Percentiles rank a stretch among this genome's conserved stretches.
These are phyloP conservation scores for Penicillium paneum DNA, from an alignment of 2,329 filamentous ascomycete species.

Conservation along the genomic window DNA sequence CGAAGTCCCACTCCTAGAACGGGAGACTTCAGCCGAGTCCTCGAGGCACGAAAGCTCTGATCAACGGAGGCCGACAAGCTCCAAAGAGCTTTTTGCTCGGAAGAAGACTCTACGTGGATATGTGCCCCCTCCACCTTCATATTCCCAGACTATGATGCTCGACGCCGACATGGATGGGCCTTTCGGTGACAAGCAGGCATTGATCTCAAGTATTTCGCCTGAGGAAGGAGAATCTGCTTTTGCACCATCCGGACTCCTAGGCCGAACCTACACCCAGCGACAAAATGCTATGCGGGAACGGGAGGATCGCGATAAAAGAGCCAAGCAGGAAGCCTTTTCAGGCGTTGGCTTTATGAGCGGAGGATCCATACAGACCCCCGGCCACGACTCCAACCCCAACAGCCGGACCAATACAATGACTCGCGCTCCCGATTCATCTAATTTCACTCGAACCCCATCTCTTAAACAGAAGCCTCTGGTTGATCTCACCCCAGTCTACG, in stretches of 20 bases:
- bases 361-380: slow-evolving; percentile 40
- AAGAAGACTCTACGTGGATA: slow-evolving; percentile 31
- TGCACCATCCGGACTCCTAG: slow-evolving; percentile 36
- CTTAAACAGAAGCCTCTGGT: slow-evolving; percentile 57
- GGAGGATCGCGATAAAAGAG: slow-evolving; percentile 37
- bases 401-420: slow-evolving; percentile 37
- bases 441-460: slow-evolving; percentile 48
- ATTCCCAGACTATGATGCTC: slow-evolving; percentile 26
- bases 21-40: slow-evolving; percentile 45
- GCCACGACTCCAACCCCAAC: slow-evolving; percentile 21
- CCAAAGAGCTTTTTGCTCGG: slow-evolving; percentile 27
- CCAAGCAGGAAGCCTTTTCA: slow-evolving; percentile 48
- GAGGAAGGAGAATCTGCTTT: slow-evolving; percentile 33
- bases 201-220: slow-evolving; percentile 6
- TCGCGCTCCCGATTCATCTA: slow-evolving; percentile 24
- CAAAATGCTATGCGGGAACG: slow-evolving; percentile 41
- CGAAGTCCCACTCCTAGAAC: slow-evolving; percentile 58
- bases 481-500: slow-evolving; percentile 64
- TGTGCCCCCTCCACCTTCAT: slow-evolving; percentile 30
- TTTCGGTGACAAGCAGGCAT: slow-evolving; percentile 7
- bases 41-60: slow-evolving; percentile 42
- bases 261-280: slow-evolving; percentile 40
- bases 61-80: slow-evolving; percentile 22
- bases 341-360: slow-evolving; percentile 52
- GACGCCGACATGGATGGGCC: slow-evolving; percentile 19